Evolutionary conservation across 768 basidiomycete species (phyloP).

Genomic region (Rhodosporidiobolus odoratus): DNA sequence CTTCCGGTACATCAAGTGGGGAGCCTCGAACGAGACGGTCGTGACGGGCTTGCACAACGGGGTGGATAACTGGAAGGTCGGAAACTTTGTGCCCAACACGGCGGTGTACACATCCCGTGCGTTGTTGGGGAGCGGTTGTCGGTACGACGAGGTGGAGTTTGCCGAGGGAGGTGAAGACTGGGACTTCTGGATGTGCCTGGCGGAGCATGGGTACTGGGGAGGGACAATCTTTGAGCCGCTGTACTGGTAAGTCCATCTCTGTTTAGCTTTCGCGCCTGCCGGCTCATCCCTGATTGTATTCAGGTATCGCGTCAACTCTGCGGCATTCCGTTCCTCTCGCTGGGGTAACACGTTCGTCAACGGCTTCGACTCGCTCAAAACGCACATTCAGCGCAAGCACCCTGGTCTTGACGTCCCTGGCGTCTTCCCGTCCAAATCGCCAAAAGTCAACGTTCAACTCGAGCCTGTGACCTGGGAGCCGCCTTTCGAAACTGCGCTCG

Average conservation of each 20-base stretch:
- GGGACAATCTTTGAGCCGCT: conserved; percentile 34
- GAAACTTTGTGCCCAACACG: conserved; percentile 38
- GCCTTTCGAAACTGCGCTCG: conserved; percentile 26
- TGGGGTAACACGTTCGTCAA: conserved; percentile 39
- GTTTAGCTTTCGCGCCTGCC: not conserved
- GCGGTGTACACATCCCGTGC: conserved; percentile 25
- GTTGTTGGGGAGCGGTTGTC: conserved; percentile 4
- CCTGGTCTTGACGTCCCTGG: not conserved
- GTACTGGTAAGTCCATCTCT: conserved; percentile 23
- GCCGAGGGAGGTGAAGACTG: conserved; percentile 38
- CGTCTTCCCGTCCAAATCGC: conserved; percentile 14
- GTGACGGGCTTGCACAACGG: conserved; percentile 34
- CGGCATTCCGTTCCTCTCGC: conserved; percentile 24
- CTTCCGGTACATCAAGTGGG: conserved; percentile 40
- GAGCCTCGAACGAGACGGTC: conserved; percentile 36
- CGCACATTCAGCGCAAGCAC: conserved; percentile 30
- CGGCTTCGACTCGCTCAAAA: conserved; percentile 25
- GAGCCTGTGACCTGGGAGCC: conserved; percentile 29
- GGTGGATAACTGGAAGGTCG: conserved; percentile 21
- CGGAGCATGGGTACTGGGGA: conserved; percentile 37
- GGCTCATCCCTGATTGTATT: not conserved
- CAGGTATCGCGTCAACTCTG: conserved; percentile 39
- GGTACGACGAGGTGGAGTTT: conserved; percentile 36
- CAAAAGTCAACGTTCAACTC: conserved; percentile 22
- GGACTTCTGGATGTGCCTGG: conserved; percentile 42